Evolutionary conservation across 179 eudicot genomes (phyloP).

Genomic region (Pouteria campechiana): DNA sequence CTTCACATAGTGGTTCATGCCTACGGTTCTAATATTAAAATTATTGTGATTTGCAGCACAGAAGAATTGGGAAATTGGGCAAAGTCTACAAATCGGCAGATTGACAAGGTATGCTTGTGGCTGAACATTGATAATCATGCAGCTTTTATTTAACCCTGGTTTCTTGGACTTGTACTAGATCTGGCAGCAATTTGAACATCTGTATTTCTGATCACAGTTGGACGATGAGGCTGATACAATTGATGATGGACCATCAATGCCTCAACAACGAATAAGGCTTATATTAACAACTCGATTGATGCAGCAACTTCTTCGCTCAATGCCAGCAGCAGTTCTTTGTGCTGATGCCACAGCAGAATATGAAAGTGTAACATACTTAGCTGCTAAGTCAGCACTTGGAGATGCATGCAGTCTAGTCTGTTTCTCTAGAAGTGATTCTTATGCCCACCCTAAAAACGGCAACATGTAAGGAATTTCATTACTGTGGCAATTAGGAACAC

Average conservation of each 20-base stretch:
- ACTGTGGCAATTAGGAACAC: no score
- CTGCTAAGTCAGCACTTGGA: conserved; percentile 31
- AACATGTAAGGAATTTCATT: conserved; percentile 28
- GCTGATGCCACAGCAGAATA: conserved; percentile 16
- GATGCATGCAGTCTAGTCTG: conserved; percentile 26
- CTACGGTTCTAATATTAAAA: neutral
- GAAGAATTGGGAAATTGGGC: conserved; percentile 35
- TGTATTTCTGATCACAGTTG: conserved; percentile 15
- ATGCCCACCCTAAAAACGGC: neutral
- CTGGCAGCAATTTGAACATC: neutral
- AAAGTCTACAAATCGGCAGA: conserved; percentile 15
- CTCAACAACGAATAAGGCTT: conserved; percentile 29
- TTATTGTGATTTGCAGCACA: conserved; percentile 13
- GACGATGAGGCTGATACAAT: conserved; percentile 8
- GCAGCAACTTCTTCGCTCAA: conserved; percentile 35
- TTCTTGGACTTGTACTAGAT: neutral
- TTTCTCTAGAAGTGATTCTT: conserved; percentile 7
- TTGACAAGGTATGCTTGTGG: conserved; percentile 27
- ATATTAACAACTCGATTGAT: conserved; percentile 29
- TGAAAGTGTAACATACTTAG: conserved; percentile 20
- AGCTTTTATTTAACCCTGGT: neutral
- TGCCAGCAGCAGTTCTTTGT: conserved; percentile 22
- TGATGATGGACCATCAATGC: conserved; percentile 9
- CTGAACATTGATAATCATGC: neutral
- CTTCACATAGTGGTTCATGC: neutral